Evolutionary conservation across 2,329 filamentous ascomycete genomes (phyloP).

Genomic region (Penicillium sp.): DNA sequence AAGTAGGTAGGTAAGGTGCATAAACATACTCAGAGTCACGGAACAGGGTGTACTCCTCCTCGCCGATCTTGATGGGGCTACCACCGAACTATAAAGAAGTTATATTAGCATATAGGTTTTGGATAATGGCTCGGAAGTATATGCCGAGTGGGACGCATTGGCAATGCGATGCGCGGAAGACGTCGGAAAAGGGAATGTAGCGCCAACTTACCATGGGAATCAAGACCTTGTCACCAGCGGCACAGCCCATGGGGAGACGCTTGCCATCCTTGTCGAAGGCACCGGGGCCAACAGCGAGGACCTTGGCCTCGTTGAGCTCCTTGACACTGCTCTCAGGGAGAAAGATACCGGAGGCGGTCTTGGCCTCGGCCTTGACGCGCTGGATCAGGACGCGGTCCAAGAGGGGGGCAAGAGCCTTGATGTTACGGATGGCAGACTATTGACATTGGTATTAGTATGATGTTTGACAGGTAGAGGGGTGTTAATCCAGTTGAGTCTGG

Average conservation of each 20-base stretch:
- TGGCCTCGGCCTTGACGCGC: constrained; percentile 94
- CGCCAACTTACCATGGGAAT: constrained; percentile 76
- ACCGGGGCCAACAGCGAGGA: constrained; percentile 91
- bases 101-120: constrained; percentile 17
- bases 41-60: constrained; percentile 95
- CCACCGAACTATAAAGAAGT: constrained; percentile 73
- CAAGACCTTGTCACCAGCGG: constrained; percentile 84
- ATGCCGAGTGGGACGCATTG: neutral
- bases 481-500: constrained; percentile 1
- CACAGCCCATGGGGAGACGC: constrained; percentile 79
- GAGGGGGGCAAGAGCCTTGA: constrained; percentile 91
- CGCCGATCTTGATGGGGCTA: constrained; percentile 92
- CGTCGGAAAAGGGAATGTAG: constrained; percentile 2
- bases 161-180: constrained; percentile 10
- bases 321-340: constrained; percentile 95
- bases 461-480: neutral
- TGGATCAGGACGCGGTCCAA: constrained; percentile 98
- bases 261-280: constrained; percentile 84
- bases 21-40: constrained; percentile 90
- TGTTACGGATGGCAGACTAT: constrained; percentile 74
- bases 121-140: neutral
- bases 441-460: constrained; percentile 2
- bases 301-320: constrained; percentile 97
- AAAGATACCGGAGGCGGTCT: constrained; percentile 96
- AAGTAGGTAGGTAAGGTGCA: neutral